Conservation (phyloP, 345 rosid species). For the Acer yangbiense region DNA sequence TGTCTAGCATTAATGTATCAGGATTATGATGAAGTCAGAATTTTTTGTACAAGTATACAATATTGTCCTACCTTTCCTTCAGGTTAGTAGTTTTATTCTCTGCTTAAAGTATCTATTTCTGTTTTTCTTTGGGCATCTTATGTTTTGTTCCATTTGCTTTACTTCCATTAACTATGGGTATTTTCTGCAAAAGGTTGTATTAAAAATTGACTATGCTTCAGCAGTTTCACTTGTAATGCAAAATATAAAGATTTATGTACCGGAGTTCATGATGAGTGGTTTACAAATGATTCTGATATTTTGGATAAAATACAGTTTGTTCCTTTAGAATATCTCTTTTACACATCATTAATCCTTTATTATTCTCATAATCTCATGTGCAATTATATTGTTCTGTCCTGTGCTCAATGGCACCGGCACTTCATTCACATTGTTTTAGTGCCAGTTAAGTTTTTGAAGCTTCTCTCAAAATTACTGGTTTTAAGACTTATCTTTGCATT, state of each 20-base stretch:
- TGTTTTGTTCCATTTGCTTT: neutral
- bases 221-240: neutral
- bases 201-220: neutral
- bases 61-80: slow-evolving; percentile 55
- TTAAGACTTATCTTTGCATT: neutral
- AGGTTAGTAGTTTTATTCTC: slow-evolving; percentile 43
- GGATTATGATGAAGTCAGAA: slow-evolving; percentile 56
- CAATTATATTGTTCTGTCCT: neutral
- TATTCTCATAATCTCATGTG: neutral
- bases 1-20: slow-evolving; percentile 22
- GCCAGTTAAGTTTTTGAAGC: neutral
- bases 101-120: neutral
- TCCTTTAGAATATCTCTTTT: neutral
- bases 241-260: neutral
- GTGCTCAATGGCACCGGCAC: neutral
- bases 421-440: neutral
- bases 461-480: neutral
- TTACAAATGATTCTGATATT: neutral
- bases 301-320: neutral
- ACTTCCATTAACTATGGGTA: neutral
- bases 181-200: slow-evolving; percentile 4
- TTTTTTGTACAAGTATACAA: slow-evolving; percentile 49
- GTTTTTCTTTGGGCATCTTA: neutral
- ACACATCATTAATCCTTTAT: neutral
- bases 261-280: neutral